Percentiles rank a stretch among this genome's conserved stretches.
These are phyloP conservation scores for Dendryphion nanum DNA, from an alignment of 2,329 filamentous ascomycete species.

Conservation along the genomic window DNA sequence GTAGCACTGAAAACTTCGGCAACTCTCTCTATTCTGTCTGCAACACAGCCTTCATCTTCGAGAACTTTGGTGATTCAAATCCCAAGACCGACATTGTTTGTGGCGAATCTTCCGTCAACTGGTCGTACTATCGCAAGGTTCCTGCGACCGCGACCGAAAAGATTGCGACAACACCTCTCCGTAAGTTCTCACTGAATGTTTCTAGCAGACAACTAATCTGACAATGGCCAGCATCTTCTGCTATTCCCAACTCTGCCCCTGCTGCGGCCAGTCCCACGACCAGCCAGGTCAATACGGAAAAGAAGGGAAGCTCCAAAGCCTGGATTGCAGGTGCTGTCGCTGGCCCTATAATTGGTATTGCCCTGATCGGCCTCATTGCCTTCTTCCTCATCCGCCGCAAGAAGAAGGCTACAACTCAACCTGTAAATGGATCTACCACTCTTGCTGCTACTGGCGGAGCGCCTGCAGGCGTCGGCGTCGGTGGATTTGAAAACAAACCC, in stretches of 20 bases:
- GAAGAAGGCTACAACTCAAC: slow-evolving; percentile 11
- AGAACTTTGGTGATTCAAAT: slow-evolving; percentile 24
- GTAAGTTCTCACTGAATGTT: neutral
- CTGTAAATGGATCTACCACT: slow-evolving; percentile 7
- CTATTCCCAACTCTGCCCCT: neutral
- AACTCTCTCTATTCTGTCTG: slow-evolving; percentile 19
- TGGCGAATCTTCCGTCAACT: slow-evolving; percentile 18
- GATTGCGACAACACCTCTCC: no score
- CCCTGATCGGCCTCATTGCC: slow-evolving; percentile 18
- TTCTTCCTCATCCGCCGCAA: slow-evolving; percentile 26
- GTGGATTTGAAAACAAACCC: slow-evolving; percentile 6
- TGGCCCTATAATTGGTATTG: slow-evolving; percentile 23
- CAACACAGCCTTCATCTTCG: slow-evolving; percentile 31
- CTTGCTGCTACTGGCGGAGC: slow-evolving; percentile 10
- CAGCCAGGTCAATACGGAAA: neutral
- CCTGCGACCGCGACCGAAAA: slow-evolving; percentile 14
- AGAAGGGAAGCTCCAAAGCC: slow-evolving; percentile 19
- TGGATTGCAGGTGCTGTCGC: slow-evolving; percentile 31
- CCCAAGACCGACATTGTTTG: slow-evolving; percentile 30
- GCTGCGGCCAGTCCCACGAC: neutral
- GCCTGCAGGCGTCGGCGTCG: slow-evolving; percentile 2
- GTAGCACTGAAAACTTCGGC: slow-evolving; percentile 23
- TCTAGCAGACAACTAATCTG: neutral
- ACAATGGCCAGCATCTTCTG: neutral
- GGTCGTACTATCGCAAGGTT: slow-evolving; percentile 25